Percentiles rank a stretch among this genome's conserved stretches.
Evolutionary conservation across 805 yeast species (phyloP).

Genomic region (Saturnispora bothae): DNA sequence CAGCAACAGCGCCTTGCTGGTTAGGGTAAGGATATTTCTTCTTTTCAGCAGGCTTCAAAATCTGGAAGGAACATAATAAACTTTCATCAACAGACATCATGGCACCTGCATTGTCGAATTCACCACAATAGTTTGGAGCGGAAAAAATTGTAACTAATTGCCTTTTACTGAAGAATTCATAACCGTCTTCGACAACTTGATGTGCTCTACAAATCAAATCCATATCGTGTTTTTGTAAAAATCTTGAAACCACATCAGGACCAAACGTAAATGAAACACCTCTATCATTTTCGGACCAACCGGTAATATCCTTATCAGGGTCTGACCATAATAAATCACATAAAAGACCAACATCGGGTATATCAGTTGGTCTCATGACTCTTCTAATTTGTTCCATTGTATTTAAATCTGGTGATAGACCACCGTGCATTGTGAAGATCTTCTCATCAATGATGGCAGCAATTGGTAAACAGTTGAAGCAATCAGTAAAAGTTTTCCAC

Average conservation of each 20-base stretch:
- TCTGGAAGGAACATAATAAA: slow-evolving; percentile 90
- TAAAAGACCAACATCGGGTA: slow-evolving; percentile 93
- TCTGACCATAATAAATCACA: slow-evolving; percentile 98
- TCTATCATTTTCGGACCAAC: slow-evolving; percentile 98
- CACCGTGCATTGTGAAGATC: slow-evolving; percentile 98
- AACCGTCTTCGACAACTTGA: slow-evolving; percentile 98
- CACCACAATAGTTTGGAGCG: slow-evolving; percentile 98
- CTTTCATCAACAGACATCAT: slow-evolving; percentile 99
- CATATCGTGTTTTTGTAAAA: slow-evolving; percentile 94
- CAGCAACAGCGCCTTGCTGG: not conserved
- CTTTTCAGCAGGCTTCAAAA: slow-evolving; percentile 96
- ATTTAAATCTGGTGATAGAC: slow-evolving; percentile 92
- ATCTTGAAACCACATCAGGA: slow-evolving; percentile 96
- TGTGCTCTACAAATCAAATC: slow-evolving; percentile 97
- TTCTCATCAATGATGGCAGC: slow-evolving; percentile 98
- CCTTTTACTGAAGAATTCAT: slow-evolving; percentile 92
- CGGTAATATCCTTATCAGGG: slow-evolving; percentile 96
- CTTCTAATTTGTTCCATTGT: slow-evolving; percentile 98
- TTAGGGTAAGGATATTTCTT: slow-evolving; percentile 41
- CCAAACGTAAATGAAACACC: slow-evolving; percentile 99
- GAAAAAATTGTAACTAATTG: slow-evolving; percentile 91
- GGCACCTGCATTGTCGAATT: slow-evolving; percentile 98
- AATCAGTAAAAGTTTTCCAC: slow-evolving; percentile 98
- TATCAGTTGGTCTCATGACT: slow-evolving; percentile 98
- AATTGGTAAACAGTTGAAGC: slow-evolving; percentile 96